Percentiles rank a stretch among this genome's conserved stretches.
Evolutionary conservation across 2,329 filamentous ascomycete species (phyloP).

Genomic region (Dactylonectria macrodidyma): DNA sequence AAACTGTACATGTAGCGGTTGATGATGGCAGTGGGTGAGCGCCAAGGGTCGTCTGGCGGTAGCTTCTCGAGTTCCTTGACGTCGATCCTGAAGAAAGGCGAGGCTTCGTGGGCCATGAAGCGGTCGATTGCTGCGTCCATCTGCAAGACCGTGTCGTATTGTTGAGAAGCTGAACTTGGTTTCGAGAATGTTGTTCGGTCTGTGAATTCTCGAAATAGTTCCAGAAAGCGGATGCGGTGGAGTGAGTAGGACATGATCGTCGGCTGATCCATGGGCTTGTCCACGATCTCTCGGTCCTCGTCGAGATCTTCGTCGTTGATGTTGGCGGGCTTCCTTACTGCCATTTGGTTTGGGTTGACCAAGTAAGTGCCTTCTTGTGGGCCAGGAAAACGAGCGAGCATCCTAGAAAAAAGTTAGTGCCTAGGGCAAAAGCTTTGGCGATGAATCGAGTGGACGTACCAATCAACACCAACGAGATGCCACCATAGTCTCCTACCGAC

Average conservation of each 20-base stretch:
- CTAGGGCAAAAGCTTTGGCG: not conserved
- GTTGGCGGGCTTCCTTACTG: constrained; percentile 56
- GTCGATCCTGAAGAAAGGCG: constrained; percentile 49
- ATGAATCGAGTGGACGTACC: constrained; percentile 45
- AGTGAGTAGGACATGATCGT: constrained; percentile 57
- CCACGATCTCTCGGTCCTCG: constrained; percentile 46
- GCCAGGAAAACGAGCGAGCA: constrained; percentile 54
- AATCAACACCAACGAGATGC: constrained; percentile 59
- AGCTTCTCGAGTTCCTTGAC: constrained; percentile 36
- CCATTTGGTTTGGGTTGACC: constrained; percentile 57
- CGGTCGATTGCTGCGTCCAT: constrained; percentile 51
- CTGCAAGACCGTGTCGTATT: constrained; percentile 51
- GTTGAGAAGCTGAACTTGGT: constrained; percentile 48
- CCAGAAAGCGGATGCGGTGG: constrained; percentile 55
- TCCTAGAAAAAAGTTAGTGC: constrained; percentile 43
- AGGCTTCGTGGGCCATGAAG: constrained; percentile 46
- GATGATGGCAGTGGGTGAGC: constrained; percentile 42
- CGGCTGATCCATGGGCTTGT: constrained; percentile 47
- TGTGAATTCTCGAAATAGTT: constrained; percentile 54
- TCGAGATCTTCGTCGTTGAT: constrained; percentile 56
- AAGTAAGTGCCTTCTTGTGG: constrained; percentile 54
- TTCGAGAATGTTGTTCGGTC: constrained; percentile 50
- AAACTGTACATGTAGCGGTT: constrained; percentile 53
- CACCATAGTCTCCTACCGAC: constrained; percentile 61
- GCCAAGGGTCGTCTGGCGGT: constrained; percentile 38